phyloP scores from a whole-genome alignment of 345 rosid genomes.

The Heritiera littoralis region DNA sequence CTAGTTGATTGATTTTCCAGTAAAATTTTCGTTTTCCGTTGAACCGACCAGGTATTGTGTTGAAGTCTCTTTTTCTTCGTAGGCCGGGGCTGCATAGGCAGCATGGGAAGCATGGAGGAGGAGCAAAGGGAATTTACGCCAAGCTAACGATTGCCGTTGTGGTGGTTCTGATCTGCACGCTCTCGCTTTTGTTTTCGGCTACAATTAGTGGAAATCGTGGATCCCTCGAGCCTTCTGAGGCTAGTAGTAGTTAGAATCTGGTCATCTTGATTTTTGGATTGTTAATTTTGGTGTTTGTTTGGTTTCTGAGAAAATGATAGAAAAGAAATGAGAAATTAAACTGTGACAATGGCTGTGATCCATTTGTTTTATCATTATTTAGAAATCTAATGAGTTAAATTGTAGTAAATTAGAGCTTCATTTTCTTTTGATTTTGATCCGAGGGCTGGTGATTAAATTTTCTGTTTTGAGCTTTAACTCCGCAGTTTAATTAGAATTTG shows the following conservation, averaged over 20 bases:
- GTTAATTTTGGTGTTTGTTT: constrained; percentile 25
- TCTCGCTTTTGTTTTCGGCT: constrained; percentile 59
- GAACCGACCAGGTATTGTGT: background rate
- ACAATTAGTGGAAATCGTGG: constrained; percentile 44
- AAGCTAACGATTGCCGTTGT: constrained; percentile 65
- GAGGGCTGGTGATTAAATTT: background rate
- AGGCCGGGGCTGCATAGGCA: constrained; percentile 50
- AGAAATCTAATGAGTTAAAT: background rate
- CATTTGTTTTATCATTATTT: background rate
- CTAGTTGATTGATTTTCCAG: background rate
- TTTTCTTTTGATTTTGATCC: background rate
- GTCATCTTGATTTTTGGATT: constrained; percentile 8
- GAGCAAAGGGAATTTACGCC: constrained; percentile 55
- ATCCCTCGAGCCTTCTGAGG: constrained; percentile 60
- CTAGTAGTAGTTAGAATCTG: constrained; percentile 21
- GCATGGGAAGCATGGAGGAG: constrained; percentile 68
- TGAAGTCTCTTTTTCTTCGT: constrained; percentile 4
- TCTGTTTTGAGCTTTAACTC: background rate
- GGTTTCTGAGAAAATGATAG: constrained; percentile 20
- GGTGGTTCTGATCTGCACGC: constrained; percentile 75
- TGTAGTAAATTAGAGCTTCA: background rate
- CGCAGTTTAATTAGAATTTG: background rate
- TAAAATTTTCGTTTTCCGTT: constrained; percentile 4
- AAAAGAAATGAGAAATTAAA: background rate
- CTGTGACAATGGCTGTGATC: background rate